A percentile compares a stretch with the other conserved stretches of the same genome.
phyloP scores from a whole-genome alignment of 805 yeast genomes.

The Saccharomycopsis lassenensis region DNA sequence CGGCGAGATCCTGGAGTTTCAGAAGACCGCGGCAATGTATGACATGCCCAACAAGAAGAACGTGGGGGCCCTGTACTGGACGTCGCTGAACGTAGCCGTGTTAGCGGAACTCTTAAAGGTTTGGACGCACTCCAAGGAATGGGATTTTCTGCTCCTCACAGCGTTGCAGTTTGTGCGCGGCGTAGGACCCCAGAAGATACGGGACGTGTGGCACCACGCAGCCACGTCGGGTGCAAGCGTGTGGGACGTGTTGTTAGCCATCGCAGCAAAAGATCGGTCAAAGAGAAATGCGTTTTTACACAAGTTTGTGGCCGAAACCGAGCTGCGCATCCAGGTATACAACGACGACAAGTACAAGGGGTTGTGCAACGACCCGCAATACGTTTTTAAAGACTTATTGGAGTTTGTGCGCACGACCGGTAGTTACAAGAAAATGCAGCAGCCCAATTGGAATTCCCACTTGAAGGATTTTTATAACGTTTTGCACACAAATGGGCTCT shows the following conservation, averaged over 20 bases:
- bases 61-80: constrained; percentile 42
- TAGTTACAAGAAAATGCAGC: constrained; percentile 17
- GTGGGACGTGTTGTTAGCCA: neutral
- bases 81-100: constrained; percentile 29
- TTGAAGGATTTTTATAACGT: constrained; percentile 28
- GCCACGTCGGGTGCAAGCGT: no score
- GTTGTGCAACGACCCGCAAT: constrained; percentile 11
- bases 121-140: no score
- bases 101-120: constrained; percentile 37
- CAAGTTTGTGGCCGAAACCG: constrained; percentile 22
- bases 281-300: constrained; percentile 13
- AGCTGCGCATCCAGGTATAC: constrained; percentile 15
- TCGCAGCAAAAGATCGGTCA: neutral
- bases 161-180: no score
- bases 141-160: no score
- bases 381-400: constrained; percentile 16
- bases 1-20: constrained; percentile 32
- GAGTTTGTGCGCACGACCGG: constrained; percentile 14
- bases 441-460: constrained; percentile 18
- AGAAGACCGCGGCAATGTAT: constrained; percentile 28
- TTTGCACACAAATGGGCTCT: constrained; percentile 23
- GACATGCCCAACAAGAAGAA: constrained; percentile 35
- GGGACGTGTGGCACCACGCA: no score
- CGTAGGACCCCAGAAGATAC: no score
- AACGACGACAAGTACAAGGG: neutral